Evolutionary conservation across 2,329 filamentous ascomycete species (phyloP), one percentile per base, ranked within the genome.

Genomic region (Chaetothyriales sp.): DNA sequence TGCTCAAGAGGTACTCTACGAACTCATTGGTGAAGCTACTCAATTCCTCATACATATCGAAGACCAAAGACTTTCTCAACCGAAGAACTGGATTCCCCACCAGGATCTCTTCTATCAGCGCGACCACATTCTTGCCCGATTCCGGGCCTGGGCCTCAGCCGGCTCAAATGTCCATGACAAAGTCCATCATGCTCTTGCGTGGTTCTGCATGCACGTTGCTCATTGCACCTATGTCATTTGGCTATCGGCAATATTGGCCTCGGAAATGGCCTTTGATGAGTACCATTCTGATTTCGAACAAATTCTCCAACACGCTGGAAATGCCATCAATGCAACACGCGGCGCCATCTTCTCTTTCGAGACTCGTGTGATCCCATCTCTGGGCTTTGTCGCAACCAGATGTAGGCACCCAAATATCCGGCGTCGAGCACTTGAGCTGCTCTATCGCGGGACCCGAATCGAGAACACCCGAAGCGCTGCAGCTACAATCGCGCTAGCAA

Each of bases 341-440:
- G 22, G 22, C 22, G 3, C 22, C 3, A 6, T 25, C 3, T 55
- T 55, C 45, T 25, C 51, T 18, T 51, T 55, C 13, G 51, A 55
- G n/a, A 51, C 52, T n/a, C 54, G 54, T 37, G 43, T 57, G n/a
- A 53, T 57, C n/a, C 54, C 55, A 2, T 40, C 48, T 9, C 49
- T 57, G 10, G 47, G 43, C 15, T 48, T 50, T 8, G 47, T 53
- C 10, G 54, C 46, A 8, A 46, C 29, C 18, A 53, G 49, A 48
- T 57, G 55, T 37, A 51, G 55, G 7, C 37, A 57, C 22, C 55
- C 55, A 1, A 44, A 44, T 13, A 46, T 57, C 19, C 55, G 54
- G 15, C 55, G 55, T 47, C 37, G 50, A 43, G 55, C 55, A 6
- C 33, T 55, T 8, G 19, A 8, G 2, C 22, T 55, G 10, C 46